These are phyloP conservation scores for Paramarasmius palmivorus DNA, from an alignment of 1,284 basidiomycete genomes.

Conservation along the genomic window DNA sequence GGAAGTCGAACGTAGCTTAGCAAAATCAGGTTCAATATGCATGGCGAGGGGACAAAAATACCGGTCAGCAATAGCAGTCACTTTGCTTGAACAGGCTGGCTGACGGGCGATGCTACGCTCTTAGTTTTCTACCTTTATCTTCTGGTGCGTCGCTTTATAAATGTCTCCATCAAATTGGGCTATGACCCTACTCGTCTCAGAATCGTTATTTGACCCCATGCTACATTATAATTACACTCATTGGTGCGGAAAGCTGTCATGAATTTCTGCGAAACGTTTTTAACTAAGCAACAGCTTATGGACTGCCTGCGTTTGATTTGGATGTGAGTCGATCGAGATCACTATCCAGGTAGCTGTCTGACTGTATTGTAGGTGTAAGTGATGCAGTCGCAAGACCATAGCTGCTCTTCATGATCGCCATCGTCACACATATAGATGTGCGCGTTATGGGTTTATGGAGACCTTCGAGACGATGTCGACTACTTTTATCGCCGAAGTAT, in stretches of 20 bases:
- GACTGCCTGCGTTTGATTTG: neutral
- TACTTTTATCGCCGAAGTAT: conserved; percentile 18
- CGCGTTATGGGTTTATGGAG: conserved; percentile 22
- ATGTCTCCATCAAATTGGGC: neutral
- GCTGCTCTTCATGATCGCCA: neutral
- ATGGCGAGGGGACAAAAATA: conserved; percentile 11
- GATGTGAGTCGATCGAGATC: neutral
- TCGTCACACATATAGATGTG: conserved; percentile 12
- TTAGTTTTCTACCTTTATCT: conserved; percentile 9
- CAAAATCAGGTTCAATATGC: conserved; percentile 10
- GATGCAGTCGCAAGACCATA: neutral
- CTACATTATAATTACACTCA: conserved; percentile 4
- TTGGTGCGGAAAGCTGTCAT: conserved; percentile 1
- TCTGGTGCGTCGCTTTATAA: neutral
- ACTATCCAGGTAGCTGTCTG: neutral
- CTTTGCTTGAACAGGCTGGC: no score
- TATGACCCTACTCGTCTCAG: neutral
- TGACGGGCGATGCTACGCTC: no score
- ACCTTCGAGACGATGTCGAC: conserved; percentile 16
- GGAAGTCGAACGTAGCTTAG: neutral
- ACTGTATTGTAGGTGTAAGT: neutral
- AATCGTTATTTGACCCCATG: conserved; percentile 9
- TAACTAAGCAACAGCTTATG: neutral
- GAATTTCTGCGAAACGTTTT: no score
- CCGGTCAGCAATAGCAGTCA: neutral